Conservation (phyloP, 345 rosid species). For the Gynandropsis gynandra region DNA sequence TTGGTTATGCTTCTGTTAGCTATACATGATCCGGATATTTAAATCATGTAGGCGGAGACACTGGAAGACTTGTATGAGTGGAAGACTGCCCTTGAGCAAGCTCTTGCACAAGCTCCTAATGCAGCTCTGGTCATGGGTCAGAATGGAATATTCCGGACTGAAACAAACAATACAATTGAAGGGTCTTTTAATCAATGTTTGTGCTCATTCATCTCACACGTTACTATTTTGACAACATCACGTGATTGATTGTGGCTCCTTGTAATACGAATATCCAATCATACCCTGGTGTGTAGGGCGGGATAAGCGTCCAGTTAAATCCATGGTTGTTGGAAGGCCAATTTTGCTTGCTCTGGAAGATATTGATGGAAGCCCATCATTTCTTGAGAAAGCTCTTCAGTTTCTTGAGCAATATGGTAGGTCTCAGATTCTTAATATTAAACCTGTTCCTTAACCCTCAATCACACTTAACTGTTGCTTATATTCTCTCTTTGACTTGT, state of each 20-base stretch:
- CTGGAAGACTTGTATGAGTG: constrained; percentile 87
- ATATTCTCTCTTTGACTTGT: no score
- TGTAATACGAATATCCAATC: no score
- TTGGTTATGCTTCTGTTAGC: constrained; percentile 12
- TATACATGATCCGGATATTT: constrained; percentile 18
- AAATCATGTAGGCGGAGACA: constrained; percentile 70
- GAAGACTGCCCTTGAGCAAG: constrained; percentile 90
- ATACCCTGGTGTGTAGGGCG: no score
- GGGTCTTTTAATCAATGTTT: constrained; percentile 78
- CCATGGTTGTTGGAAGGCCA: constrained; percentile 97
- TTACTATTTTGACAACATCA: constrained; percentile 5
- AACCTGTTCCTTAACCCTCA: constrained; percentile 26
- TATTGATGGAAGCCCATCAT: constrained; percentile 98
- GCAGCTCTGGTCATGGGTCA: constrained; percentile 96
- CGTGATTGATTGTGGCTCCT: no score
- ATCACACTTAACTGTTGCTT: no score
- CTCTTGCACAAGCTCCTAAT: constrained; percentile 94
- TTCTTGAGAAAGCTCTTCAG: constrained; percentile 96
- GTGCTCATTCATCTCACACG: constrained; percentile 31
- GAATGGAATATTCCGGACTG: constrained; percentile 76
- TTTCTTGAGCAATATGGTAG: constrained; percentile 92
- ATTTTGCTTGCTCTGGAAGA: constrained; percentile 97
- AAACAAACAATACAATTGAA: constrained; percentile 62
- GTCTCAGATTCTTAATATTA: no score
- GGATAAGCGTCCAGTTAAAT: constrained; percentile 84